Evolutionary conservation across 1,284 basidiomycete genomes (phyloP), one percentile per base, ranked within the genome.

Genomic region (Sutorius eximius): DNA sequence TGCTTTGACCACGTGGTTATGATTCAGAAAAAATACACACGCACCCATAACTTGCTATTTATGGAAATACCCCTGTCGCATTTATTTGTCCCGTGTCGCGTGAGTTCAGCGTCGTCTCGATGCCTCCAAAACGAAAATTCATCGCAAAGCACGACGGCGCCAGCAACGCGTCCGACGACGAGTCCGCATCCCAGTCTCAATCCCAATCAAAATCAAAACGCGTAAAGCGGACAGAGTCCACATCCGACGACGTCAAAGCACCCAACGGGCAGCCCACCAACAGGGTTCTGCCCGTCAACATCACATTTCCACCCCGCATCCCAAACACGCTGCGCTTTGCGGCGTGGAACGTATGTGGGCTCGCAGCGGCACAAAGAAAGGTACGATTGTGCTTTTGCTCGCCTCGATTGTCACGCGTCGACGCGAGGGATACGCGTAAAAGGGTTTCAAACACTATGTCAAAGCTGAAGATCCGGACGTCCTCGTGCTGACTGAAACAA

Each of bases 401-500:
- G 12, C 40, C 38, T 32, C 37, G 51, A 43, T 42, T 18, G 48
- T 5, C 22, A 12, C 43, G 11, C 24, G 13, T 38, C n/a, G 11
- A 27, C 13, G 27, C 42, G 18, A 13, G 30, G 18, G 18, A 18
- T 32, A 22, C 55, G 32, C 34, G 7, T 56, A 41, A 8, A 61
- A 92, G 89, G 91, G 91, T 0, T 91, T 93, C 73, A 85, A 82
- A 61, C 70, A 76, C 61, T 94, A 94, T 64, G 75, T 93, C 27
- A 85, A 89, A 62, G 90, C 91, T 2, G 91, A 94, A 64, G 84
- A 93, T 64, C 82, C 91, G 0, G 91, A 94, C 66, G 77, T 94
- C 22, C 73, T 93, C 32, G 80, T 93, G 12, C 71, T 93, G 46
- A 91, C 87, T 0, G 91, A 94, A 72, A 93, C 90, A 16, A 94